Evolutionary conservation across 2,329 filamentous ascomycete species (phyloP).

Genomic region (Chaetomium globosum): DNA sequence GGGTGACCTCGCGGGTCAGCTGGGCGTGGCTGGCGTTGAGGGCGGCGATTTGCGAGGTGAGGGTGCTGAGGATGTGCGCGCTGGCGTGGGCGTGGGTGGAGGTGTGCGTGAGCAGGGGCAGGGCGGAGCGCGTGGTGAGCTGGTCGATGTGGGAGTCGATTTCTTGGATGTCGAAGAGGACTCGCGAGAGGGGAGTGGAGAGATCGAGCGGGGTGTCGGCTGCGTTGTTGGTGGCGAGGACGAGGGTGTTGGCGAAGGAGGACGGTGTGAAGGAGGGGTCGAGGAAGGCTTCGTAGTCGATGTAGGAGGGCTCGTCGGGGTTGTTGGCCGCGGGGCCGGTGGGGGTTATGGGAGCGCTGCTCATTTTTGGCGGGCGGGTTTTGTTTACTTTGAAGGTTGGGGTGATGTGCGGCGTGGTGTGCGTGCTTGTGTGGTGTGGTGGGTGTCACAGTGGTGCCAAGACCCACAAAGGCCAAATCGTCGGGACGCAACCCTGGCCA

Average conservation of each 20-base stretch:
- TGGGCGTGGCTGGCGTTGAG: slow-evolving; percentile 84
- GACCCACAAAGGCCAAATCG: not conserved
- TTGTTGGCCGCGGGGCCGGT: not conserved
- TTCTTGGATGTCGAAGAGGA: slow-evolving; percentile 95
- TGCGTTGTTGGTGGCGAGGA: slow-evolving; percentile 87
- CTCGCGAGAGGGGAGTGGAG: slow-evolving; percentile 87
- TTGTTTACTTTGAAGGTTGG: slow-evolving; percentile 2
- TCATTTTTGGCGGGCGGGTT: not conserved
- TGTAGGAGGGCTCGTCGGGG: slow-evolving; percentile 74
- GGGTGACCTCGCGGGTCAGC: slow-evolving; percentile 81
- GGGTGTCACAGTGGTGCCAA: slow-evolving; percentile 9
- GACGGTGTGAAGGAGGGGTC: slow-evolving; percentile 78
- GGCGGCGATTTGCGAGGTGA: slow-evolving; percentile 77
- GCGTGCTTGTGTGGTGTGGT: not conserved
- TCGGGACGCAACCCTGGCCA: not conserved
- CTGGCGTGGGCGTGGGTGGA: slow-evolving; percentile 73
- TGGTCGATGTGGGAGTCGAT: slow-evolving; percentile 94
- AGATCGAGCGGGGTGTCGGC: slow-evolving; percentile 89
- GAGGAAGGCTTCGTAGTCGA: slow-evolving; percentile 93
- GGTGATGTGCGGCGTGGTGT: not conserved
- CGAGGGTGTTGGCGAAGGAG: slow-evolving; percentile 83
- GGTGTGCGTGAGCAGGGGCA: slow-evolving; percentile 79
- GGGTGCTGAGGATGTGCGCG: slow-evolving; percentile 69
- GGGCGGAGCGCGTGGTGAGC: slow-evolving; percentile 79
- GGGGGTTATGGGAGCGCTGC: not conserved